Evolutionary conservation across 441 rosid species (phyloP).

Genomic region (Capsella rubella): DNA sequence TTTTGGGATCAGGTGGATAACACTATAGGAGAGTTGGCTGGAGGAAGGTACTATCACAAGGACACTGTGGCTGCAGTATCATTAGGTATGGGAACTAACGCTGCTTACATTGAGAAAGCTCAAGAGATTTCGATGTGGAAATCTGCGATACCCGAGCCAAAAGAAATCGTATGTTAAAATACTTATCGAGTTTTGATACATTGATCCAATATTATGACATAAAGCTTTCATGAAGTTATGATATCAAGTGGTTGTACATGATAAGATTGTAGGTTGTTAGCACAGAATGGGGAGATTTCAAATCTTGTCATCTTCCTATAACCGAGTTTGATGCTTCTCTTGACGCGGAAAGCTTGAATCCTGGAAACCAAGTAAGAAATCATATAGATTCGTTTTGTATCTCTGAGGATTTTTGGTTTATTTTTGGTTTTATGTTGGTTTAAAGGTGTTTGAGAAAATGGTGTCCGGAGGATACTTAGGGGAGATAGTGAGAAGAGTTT

Average conservation of each 20-base stretch:
- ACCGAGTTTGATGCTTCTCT: constrained; percentile 60
- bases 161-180: constrained; percentile 51
- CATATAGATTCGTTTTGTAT: not conserved
- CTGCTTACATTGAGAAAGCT: constrained; percentile 58
- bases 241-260: constrained; percentile 5
- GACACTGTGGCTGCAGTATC: constrained; percentile 64
- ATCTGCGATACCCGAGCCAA: constrained; percentile 41
- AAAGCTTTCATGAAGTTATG: not conserved
- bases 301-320: constrained; percentile 55
- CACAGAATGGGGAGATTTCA: constrained; percentile 71
- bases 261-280: constrained; percentile 55
- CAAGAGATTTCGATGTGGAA: constrained; percentile 50
- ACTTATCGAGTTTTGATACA: not conserved
- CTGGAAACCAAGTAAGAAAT: constrained; percentile 48
- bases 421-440: constrained; percentile 5
- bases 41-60: constrained; percentile 59
- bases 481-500: constrained; percentile 75
- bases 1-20: constrained; percentile 55
- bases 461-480: constrained; percentile 73
- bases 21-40: constrained; percentile 60
- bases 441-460: constrained; percentile 67
- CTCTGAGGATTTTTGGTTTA: not conserved
- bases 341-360: constrained; percentile 61
- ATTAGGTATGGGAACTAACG: constrained; percentile 59
- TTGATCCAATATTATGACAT: not conserved